Conservation (phyloP, 768 basidiomycete species). For the Candolleomyces efflorescens region DNA sequence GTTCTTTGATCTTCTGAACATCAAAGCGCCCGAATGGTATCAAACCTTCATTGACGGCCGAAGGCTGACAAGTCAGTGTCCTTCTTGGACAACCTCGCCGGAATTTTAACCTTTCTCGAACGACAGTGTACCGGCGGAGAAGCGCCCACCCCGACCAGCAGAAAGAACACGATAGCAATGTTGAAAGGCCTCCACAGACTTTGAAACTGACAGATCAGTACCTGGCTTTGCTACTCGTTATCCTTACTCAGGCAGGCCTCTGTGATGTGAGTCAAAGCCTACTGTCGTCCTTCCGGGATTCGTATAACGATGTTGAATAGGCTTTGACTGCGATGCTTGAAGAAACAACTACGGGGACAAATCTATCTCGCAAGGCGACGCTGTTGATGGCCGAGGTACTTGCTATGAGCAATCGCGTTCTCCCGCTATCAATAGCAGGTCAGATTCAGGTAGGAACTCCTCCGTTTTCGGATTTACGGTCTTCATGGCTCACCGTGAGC, state of each 20-base stretch:
- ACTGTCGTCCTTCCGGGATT: not conserved
- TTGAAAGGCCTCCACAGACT: slow-evolving; percentile 48
- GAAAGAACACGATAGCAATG: slow-evolving; percentile 24
- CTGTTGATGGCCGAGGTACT: slow-evolving; percentile 88
- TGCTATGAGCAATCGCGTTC: slow-evolving; percentile 79
- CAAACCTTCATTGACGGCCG: slow-evolving; percentile 88
- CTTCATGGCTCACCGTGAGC: too few relatives aligned
- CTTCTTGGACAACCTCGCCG: not conserved
- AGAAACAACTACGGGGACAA: slow-evolving; percentile 68
- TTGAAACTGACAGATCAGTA: slow-evolving; percentile 92
- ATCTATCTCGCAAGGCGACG: slow-evolving; percentile 84
- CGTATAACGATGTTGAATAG: slow-evolving; percentile 32
- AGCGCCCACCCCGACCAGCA: slow-evolving; percentile 25
- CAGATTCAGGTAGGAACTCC: slow-evolving; percentile 34
- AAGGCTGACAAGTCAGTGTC: slow-evolving; percentile 67
- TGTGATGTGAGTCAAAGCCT: slow-evolving; percentile 59
- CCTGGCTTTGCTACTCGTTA: slow-evolving; percentile 75
- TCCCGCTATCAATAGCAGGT: slow-evolving; percentile 80
- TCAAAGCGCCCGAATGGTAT: slow-evolving; percentile 91
- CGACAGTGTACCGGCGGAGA: slow-evolving; percentile 61
- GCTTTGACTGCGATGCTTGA: slow-evolving; percentile 83
- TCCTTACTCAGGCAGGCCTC: slow-evolving; percentile 84
- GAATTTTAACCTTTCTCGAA: not conserved
- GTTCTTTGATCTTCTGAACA: slow-evolving; percentile 90
- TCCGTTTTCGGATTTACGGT: too few relatives aligned